Evolutionary conservation across 306 rosid species (phyloP), one percentile per base, ranked within the genome.

Genomic region (Amphicarpaea edgeworthii): DNA sequence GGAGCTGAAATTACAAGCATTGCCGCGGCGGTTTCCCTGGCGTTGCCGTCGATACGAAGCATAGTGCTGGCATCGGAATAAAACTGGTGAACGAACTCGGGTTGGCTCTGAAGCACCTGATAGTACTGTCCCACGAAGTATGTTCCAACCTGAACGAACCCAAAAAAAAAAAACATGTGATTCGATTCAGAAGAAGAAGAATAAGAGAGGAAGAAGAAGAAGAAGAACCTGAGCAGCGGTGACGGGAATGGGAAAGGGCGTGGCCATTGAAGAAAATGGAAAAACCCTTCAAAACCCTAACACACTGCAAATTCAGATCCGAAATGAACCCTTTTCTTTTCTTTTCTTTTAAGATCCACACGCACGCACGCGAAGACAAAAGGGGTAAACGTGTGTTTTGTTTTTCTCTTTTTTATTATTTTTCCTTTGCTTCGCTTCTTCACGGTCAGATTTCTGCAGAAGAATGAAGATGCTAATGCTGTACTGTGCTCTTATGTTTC

Each of bases 61-160:
- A 90, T 86, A 26, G 99, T 92, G 80, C 99, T 95, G 40, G 88
- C 89, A 46, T 92, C 99, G 6, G 99, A 95, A 83, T 92, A 95
- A 77, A 95, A 95, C 84, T 95, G 99, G 77, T 90, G 89, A 53
- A 92, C 99, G 49, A 77, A 83, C 79, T 87, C 93, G 0, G 99
- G 99, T 77, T 92, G 99, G 58, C 79, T 84, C 86, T 90, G 97
- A 83, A 95, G 96, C 68, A 95, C 96, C 58, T 90, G 99, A 71
- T 92, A 95, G 70, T 95, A 95, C 85, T 95, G 99, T 70, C 96
- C 92, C 60, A 95, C 99, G 70, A 95, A 95, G 90, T 95, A 95
- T 21, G 97, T 89, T 51, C 99, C 99, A 57, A 95, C 90, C 99
- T 95, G 76, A 80, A 73, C 0, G 3, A 20, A 19, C 5, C 9